Conservation (phyloP, 1,284 basidiomycete genomes). For the Fomes fomentarius region DNA sequence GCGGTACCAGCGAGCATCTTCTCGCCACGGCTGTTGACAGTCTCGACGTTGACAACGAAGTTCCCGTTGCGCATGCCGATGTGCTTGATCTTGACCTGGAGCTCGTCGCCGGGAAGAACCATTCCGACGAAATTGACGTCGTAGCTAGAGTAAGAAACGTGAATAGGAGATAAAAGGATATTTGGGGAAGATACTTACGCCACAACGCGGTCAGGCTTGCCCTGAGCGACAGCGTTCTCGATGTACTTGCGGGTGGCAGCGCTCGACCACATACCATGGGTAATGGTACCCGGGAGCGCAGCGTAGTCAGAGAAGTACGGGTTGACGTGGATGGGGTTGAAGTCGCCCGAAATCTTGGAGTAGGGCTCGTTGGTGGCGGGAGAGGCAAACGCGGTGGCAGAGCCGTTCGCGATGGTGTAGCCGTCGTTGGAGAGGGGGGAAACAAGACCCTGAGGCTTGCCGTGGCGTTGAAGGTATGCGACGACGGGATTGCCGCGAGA, state of each 20-base stretch:
- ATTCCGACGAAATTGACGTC: slow-evolving; percentile 95
- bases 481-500: slow-evolving; percentile 93
- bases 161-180: slow-evolving; percentile 16
- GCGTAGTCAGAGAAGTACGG: slow-evolving; percentile 98
- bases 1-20: slow-evolving; percentile 93
- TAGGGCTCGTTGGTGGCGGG: slow-evolving; percentile 94
- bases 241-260: slow-evolving; percentile 93
- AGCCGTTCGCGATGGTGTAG: slow-evolving; percentile 72
- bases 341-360: slow-evolving; percentile 95
- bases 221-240: slow-evolving; percentile 93
- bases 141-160: slow-evolving; percentile 56
- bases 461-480: slow-evolving; percentile 92
- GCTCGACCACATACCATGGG: slow-evolving; percentile 96
- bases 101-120: slow-evolving; percentile 93
- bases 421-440: slow-evolving; percentile 85
- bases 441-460: slow-evolving; percentile 75
- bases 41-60: slow-evolving; percentile 91
- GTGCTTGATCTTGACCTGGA: slow-evolving; percentile 89
- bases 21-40: slow-evolving; percentile 83
- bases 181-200: slow-evolving; percentile 54
- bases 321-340: slow-evolving; percentile 98
- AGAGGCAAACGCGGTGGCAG: slow-evolving; percentile 68
- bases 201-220: slow-evolving; percentile 88
- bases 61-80: slow-evolving; percentile 91
- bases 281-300: slow-evolving; percentile 93